Conservation (phyloP, 768 basidiomycete genomes). For the Leucocoprinus leucothites region DNA sequence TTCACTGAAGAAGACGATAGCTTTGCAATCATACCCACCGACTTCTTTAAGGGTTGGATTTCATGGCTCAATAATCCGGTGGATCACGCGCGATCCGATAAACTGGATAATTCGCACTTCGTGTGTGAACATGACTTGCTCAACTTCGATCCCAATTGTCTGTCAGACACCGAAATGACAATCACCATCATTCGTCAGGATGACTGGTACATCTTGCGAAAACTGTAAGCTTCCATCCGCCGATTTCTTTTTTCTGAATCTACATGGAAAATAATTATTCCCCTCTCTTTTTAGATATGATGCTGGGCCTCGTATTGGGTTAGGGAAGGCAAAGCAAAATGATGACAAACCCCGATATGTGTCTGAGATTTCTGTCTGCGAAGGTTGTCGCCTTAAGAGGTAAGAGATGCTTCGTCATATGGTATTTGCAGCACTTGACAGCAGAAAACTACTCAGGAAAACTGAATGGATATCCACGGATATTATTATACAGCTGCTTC, state of each 20-base stretch:
- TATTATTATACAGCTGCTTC: slow-evolving; percentile 50
- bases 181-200: slow-evolving; percentile 53
- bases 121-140: slow-evolving; percentile 68
- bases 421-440: slow-evolving; percentile 4
- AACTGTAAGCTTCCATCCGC: slow-evolving; percentile 41
- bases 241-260: slow-evolving; percentile 10
- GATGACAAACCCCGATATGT: slow-evolving; percentile 29
- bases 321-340: slow-evolving; percentile 23
- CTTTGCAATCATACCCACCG: slow-evolving; percentile 56
- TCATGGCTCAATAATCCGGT: slow-evolving; percentile 63
- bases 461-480: slow-evolving; percentile 58
- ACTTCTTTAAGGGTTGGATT: slow-evolving; percentile 67
- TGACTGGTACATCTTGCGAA: slow-evolving; percentile 64
- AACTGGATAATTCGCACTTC: slow-evolving; percentile 58
- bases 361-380: slow-evolving; percentile 54
- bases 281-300: slow-evolving; percentile 42
- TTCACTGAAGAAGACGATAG: slow-evolving; percentile 36
- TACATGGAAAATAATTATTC: slow-evolving; percentile 10
- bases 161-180: slow-evolving; percentile 54
- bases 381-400: slow-evolving; percentile 60
- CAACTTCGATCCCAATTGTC: slow-evolving; percentile 61
- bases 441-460: slow-evolving; percentile 33
- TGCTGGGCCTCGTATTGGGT: slow-evolving; percentile 48
- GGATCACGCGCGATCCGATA: slow-evolving; percentile 53
- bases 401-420: slow-evolving; percentile 20